Percentiles rank a stretch among this genome's conserved stretches.
Evolutionary conservation across 169 alveolate genomes (phyloP).

Genomic region (Eimeria brunetti): DNA sequence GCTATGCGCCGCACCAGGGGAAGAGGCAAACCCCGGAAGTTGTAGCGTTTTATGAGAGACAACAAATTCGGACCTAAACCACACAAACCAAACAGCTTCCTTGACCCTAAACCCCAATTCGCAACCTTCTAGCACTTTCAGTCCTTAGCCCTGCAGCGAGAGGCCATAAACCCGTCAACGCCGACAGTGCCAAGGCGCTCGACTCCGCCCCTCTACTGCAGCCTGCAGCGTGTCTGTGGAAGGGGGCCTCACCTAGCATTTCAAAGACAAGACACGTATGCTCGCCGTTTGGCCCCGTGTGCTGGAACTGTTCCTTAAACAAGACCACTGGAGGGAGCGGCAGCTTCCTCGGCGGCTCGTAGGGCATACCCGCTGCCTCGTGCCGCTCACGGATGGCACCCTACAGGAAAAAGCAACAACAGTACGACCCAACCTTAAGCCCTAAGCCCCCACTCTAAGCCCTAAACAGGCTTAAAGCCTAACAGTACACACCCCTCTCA

Average conservation of each 20-base stretch:
- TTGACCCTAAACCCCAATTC: background rate
- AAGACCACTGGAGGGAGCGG: slow-evolving; percentile 91
- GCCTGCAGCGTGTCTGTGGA: background rate
- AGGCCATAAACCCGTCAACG: background rate
- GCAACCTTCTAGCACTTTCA: background rate
- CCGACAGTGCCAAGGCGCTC: background rate
- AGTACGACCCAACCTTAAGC: background rate
- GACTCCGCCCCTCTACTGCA: background rate
- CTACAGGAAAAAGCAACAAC: slow-evolving; percentile 19
- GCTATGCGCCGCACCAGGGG: slow-evolving; percentile 96
- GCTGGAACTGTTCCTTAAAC: slow-evolving; percentile 95
- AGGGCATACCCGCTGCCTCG: slow-evolving; percentile 55
- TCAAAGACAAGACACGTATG: slow-evolving; percentile 99
- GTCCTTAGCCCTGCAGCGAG: background rate
- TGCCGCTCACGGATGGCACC: slow-evolving; percentile 71
- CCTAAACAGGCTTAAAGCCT: background rate
- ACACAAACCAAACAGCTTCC: background rate
- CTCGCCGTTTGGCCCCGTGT: slow-evolving; percentile 98
- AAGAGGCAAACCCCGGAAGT: slow-evolving; percentile 97
- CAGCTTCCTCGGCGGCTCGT: slow-evolving; percentile 65
- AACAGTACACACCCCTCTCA: background rate
- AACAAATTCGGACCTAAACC: slow-evolving; percentile 94
- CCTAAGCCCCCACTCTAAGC: background rate
- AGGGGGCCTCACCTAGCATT: slow-evolving; percentile 92
- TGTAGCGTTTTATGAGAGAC: slow-evolving; percentile 96